Base-by-base conservation (phyloP, 306 rosid genomes). In the Mimosa bimucronata region DNA sequence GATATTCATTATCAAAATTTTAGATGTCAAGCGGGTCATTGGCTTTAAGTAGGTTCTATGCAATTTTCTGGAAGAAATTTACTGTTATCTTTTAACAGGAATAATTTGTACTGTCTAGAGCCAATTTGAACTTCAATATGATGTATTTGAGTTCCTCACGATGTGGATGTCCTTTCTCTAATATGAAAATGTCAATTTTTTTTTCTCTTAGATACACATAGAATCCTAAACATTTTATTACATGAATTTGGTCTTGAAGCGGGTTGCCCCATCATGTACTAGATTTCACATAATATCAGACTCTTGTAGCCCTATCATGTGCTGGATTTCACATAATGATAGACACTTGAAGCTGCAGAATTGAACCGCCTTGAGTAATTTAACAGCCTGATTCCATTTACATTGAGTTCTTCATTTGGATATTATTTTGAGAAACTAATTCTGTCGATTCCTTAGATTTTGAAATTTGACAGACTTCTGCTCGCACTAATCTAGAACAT, bases 301-400 rank as follows among this genome's bases (percentile, higher is more conserved):
- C n/a, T n/a, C n/a, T n/a, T n/a, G n/a, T n/a, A n/a, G n/a, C n/a
- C n/a, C n/a, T n/a, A n/a, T n/a, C n/a, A n/a, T n/a, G n/a, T n/a
- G n/a, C n/a, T 15, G 57, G 64, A 14, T 30, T 70, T 28, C 42
- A 2, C 26, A 13, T 74, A 45, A n/a, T 31, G 18, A 2, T 45
- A 19, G 45, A 61, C 70, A 75, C n/a, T n/a, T n/a, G n/a, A n/a
- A n/a, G n/a, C n/a, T n/a, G n/a, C n/a, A n/a, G n/a, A n/a, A 64
- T 8, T 58, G 57, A 62, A 57, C 58, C 67, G 65, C 40, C 74
- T 76, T 40, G 77, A 75, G 66, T n/a, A n/a, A n/a, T 74, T 11
- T 23, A 19, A 29, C 11, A 53, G 23, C 14, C 21, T 41, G 64
- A 57, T 58, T 64, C 31, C 13, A 68, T 65, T 16, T 9, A 34